Conservation (phyloP, 2,329 filamentous ascomycete genomes). For the Clathrospora elynae region DNA sequence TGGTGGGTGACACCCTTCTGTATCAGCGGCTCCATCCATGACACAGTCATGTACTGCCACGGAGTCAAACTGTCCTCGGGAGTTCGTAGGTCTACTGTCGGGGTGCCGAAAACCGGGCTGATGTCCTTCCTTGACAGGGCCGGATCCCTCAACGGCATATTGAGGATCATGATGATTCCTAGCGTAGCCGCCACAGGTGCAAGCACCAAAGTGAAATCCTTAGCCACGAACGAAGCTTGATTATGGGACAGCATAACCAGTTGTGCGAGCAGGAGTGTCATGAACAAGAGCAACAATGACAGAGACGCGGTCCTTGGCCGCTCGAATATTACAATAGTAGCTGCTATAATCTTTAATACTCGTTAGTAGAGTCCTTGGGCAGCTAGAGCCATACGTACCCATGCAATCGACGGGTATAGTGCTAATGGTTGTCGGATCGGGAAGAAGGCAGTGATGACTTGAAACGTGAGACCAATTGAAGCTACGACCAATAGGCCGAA, state of each 20-base stretch:
- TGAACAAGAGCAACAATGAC: conserved; percentile 47
- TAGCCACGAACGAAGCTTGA: conserved; percentile 26
- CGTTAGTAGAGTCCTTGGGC: conserved; percentile 15
- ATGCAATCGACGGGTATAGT: conserved; percentile 39
- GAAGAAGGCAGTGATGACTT: conserved; percentile 33
- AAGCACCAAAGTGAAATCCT: conserved; percentile 42
- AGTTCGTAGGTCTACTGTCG: conserved; percentile 66
- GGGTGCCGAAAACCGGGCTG: conserved; percentile 60
- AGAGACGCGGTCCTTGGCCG: conserved; percentile 52
- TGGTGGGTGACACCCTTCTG: conserved; percentile 66
- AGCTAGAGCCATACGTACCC: conserved; percentile 30
- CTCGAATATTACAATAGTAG: conserved; percentile 45
- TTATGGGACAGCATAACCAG: conserved; percentile 39
- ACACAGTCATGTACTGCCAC: conserved; percentile 84
- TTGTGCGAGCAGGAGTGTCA: conserved; percentile 44
- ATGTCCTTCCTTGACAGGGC: conserved; percentile 61
- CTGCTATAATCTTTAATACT: conserved; percentile 40
- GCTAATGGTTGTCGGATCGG: conserved; percentile 22
- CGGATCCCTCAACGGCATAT: conserved; percentile 73
- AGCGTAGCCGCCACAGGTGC: conserved; percentile 51
- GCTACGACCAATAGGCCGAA: conserved; percentile 34
- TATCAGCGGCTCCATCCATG: conserved; percentile 80
- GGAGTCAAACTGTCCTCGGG: conserved; percentile 80
- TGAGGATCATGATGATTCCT: conserved; percentile 61
- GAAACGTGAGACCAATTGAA: conserved; percentile 33